phyloP scores from a whole-genome alignment of 257 asterid genomes.

The Gentiana dahurica region DNA sequence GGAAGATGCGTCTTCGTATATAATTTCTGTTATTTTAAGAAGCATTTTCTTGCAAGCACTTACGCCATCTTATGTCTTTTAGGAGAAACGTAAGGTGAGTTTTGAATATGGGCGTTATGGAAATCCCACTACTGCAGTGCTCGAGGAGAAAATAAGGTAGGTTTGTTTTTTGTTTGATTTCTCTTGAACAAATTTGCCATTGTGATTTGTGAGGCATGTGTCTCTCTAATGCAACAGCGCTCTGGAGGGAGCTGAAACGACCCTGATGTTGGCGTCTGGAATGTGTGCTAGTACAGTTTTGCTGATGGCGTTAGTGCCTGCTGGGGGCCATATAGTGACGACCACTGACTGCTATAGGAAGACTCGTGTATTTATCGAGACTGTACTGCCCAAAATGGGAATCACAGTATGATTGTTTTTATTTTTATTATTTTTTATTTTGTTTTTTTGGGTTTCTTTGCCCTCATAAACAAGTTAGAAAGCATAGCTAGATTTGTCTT shows the following conservation, averaged over 20 bases:
- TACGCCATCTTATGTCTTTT: conserved; percentile 12
- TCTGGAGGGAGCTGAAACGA: conserved; percentile 90
- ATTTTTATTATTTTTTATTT: neutral
- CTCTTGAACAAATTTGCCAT: neutral
- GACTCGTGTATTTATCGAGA: conserved; percentile 81
- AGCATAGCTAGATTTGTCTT: no score
- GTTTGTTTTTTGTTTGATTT: neutral
- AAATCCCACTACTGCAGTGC: conserved; percentile 73
- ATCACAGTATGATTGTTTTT: conserved; percentile 38
- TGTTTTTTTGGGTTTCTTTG: neutral
- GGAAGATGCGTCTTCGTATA: no score
- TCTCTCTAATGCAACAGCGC: conserved; percentile 47
- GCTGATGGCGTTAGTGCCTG: conserved; percentile 85
- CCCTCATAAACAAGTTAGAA: no score
- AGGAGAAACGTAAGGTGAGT: conserved; percentile 76
- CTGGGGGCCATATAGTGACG: conserved; percentile 88
- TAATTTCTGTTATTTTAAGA: no score
- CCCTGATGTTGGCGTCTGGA: conserved; percentile 80
- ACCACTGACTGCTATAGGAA: conserved; percentile 91
- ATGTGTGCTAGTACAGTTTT: conserved; percentile 83
- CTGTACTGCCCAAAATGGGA: conserved; percentile 80
- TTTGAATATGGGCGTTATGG: conserved; percentile 94
- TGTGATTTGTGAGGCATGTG: neutral
- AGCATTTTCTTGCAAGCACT: no score
- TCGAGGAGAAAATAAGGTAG: conserved; percentile 87